Base-by-base conservation (phyloP, 2,329 filamentous ascomycete genomes). In the Chrysoporthe puriensis region DNA sequence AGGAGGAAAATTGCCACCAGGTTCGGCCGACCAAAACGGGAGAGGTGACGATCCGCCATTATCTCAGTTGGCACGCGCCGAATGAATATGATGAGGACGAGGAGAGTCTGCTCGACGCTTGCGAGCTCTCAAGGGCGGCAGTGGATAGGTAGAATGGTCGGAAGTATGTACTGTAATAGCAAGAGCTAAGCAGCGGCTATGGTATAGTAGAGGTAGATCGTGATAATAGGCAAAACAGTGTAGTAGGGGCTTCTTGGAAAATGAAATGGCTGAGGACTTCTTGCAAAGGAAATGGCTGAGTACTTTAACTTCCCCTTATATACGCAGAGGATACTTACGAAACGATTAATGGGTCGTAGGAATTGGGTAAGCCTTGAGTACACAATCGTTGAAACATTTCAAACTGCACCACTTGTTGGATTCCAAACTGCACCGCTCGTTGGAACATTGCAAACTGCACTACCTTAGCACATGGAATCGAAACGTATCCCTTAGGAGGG, bases 1-100 rank as follows among this genome's bases (percentile, higher is more conserved):
- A 58, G 26, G 34, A 58, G 56, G 34, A 58, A 58, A 7, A 58
- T 58, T n/a, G 56, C 56, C 4, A 21, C 18, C 56, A 58, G 32
- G 56, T 13, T 40, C 34, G 34, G 32, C 18, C 16, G 56, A 34
- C 56, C 34, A 11, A 42, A 58, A 21, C 34, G 56, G 7, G 34
- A 58, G 56, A 14, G 7, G 26, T 40, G 54, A 57, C 21, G 54
- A 32, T 34, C 50, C 21, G 52, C 52, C 52, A 56, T 56, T 34
- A 32, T 56, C 52, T 36, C 16, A 56, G 52, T 56, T 32, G 4
- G 52, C 9, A 6, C 32, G 26, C 21, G 52, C 32, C 26, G 52
- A 56, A 36, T 48, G 46, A 48, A 48, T 21, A n/a, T 18, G 5
- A 44, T 44, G 43, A 44, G 43, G 43, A n/a, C 44, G 46, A 21